Evolutionary conservation across 2,329 filamentous ascomycete genomes (phyloP), one percentile per base, ranked within the genome.

Genomic region (Ophiostoma montium): DNA sequence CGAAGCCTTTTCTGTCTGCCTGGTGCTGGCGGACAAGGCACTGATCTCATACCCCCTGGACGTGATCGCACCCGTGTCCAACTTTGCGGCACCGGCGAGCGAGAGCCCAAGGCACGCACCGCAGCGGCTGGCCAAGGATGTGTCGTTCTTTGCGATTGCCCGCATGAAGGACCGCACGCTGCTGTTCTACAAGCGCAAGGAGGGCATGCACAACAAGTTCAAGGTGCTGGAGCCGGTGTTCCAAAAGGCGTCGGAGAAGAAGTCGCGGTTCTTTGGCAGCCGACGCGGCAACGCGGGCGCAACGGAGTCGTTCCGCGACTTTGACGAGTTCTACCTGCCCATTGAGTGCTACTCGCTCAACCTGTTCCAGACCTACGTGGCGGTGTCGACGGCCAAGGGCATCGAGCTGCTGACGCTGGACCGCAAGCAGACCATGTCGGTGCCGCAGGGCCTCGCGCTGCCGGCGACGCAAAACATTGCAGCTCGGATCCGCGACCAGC

Each of bases 291-390:
- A 76, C 10, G 72, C 75, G 30, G 87, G 87, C 18, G 80, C 77
- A 52, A 95, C 90, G 0, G 92, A 98, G 58, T 90, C 90, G 58
- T 98, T 96, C 79, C 84, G 92, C 54, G 92, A 98, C 61, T 98
- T 89, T 63, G 92, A 98, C 67, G 92, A 96, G 57, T 98, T 98
- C 66, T 98, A 96, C 67, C 89, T 98, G 57, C 92, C 92, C 0
- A 83, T 86, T 2, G 94, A 98, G 62, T 95, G 88, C 64, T 95
- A 84, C 64, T 87, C 86, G 44, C 84, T 98, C 62, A 96, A 95
- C 64, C 77, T 98, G 47, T 98, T 96, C 76, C 87, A 95, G 63
- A 87, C 84, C 1, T 94, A 88, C 53, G 84, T 98, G 48, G 87
- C 92, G 10, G 87, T 98, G 44, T 82, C 86, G 18, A 96, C 90